phyloP scores from a whole-genome alignment of 441 rosid species.

The Jatropha podagrica region DNA sequence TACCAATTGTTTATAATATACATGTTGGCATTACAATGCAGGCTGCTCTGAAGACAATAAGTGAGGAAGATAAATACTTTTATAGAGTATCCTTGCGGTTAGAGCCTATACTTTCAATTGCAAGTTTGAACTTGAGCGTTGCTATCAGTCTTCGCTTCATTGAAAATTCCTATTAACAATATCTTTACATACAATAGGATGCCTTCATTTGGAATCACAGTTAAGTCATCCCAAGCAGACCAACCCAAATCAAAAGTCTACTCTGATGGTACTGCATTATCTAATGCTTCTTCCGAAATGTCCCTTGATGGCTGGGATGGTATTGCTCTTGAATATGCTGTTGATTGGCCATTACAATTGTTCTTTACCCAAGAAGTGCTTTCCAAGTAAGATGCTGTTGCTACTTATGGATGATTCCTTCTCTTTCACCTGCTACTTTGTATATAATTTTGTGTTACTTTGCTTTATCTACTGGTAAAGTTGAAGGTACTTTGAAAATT shows the following conservation, averaged over 20 bases:
- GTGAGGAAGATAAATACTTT: conserved; percentile 93
- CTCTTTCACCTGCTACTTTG: conserved; percentile 5
- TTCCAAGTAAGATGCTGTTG: conserved; percentile 70
- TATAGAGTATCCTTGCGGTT: conserved; percentile 85
- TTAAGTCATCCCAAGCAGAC: conserved; percentile 70
- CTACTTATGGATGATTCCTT: conserved; percentile 8
- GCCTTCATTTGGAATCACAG: conserved; percentile 81
- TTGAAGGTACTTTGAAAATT: neutral
- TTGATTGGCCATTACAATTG: conserved; percentile 95
- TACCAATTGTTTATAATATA: conserved; percentile 9
- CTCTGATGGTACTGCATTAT: conserved; percentile 36
- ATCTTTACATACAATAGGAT: conserved; percentile 48
- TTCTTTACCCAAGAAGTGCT: conserved; percentile 96
- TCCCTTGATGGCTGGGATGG: conserved; percentile 95
- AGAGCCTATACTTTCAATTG: conserved; percentile 26
- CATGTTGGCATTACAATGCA: conserved; percentile 37
- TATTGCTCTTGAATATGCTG: conserved; percentile 86
- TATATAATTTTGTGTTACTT: neutral
- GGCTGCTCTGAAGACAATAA: conserved; percentile 91
- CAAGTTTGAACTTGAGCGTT: conserved; percentile 13
- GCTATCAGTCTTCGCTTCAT: neutral
- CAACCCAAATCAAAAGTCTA: conserved; percentile 50
- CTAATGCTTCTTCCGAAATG: conserved; percentile 52
- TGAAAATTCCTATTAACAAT: conserved; percentile 7
- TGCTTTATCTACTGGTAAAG: neutral